Percentiles rank a stretch among this genome's conserved stretches.
Conservation (phyloP, 768 basidiomycete genomes). For the Amanita rimosa region DNA sequence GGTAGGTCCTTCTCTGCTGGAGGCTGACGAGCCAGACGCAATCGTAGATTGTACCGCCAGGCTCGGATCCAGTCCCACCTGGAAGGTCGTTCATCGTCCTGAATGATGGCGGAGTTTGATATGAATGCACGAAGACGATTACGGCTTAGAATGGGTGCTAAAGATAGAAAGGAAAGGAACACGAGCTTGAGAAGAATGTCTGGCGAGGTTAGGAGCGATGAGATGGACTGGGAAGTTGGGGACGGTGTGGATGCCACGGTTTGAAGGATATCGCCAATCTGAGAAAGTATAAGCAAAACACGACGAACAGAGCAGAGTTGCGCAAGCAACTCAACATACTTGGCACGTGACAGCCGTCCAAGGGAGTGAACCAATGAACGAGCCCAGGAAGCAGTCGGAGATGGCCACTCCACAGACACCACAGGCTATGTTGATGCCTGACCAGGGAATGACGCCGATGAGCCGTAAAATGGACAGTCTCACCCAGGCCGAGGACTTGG, state of each 20-base stretch:
- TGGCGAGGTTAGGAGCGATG: slow-evolving; percentile 75
- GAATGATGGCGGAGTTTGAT: slow-evolving; percentile 14
- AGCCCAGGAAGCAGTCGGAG: slow-evolving; percentile 65
- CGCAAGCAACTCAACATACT: slow-evolving; percentile 25
- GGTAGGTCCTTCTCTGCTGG: slow-evolving; percentile 35
- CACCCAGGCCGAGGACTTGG: slow-evolving; percentile 56
- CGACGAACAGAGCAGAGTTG: background rate
- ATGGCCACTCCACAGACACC: slow-evolving; percentile 80
- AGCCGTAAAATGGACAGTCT: slow-evolving; percentile 80
- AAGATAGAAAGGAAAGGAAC: slow-evolving; percentile 71
- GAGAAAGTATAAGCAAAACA: slow-evolving; percentile 14
- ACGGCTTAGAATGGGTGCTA: slow-evolving; percentile 78
- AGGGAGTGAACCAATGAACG: slow-evolving; percentile 75
- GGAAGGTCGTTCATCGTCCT: slow-evolving; percentile 12
- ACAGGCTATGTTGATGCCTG: slow-evolving; percentile 93
- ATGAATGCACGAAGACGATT: slow-evolving; percentile 53
- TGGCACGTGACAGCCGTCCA: slow-evolving; percentile 93
- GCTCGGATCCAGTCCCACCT: slow-evolving; percentile 60
- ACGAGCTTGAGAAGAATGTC: slow-evolving; percentile 76
- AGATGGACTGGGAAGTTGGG: slow-evolving; percentile 66
- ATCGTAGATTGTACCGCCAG: slow-evolving; percentile 45
- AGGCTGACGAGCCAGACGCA: slow-evolving; percentile 37
- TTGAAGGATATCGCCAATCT: slow-evolving; percentile 85
- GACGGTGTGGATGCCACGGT: slow-evolving; percentile 67
- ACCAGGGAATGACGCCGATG: slow-evolving; percentile 93